Base-by-base conservation (phyloP, 2,329 filamentous ascomycete species). In the Ophiognomonia clavigignenti-juglandacearum region DNA sequence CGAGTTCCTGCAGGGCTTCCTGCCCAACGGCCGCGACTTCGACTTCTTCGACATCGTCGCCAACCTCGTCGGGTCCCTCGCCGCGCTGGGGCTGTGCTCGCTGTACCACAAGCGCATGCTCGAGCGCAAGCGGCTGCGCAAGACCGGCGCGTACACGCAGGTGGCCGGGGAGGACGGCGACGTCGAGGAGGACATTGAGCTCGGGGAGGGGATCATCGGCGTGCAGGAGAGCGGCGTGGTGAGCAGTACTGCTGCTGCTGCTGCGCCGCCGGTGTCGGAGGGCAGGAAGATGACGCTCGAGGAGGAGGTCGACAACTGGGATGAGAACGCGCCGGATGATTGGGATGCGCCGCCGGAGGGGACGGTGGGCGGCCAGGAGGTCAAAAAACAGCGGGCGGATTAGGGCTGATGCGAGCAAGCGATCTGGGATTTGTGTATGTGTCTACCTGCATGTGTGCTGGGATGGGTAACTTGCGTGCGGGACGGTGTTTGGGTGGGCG, bases 21-120 rank as follows among this genome's bases (percentile, higher is more conserved):
- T 96, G 16, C 89, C 82, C 16, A 89, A 87, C 64, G 82, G 77
- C 48, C 81, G 85, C 52, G 66, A 74, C 14, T 83, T 84, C 55
- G 93, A 98, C 61, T 70, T 85, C 40, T 88, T 85, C 60, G 89
- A 97, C 63, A 88, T 98, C 52, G 73, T 89, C 44, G 90, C 91
- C 61, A 98, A 98, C 64, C 67, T 96, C 1, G 70, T 88, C 34
- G 93, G 93, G 35, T 92, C 86, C 54, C 66, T 86, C 13, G 70
- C 74, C 1, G 90, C 80, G 0, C 63, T 96, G 18, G 83, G 75
- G 0, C 64, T 95, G 18, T 95, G 88, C 63, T 84, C 82, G 48
- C 92, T 88, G 86, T 98, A 98, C 64, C 93, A 98, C 68, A 86
- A 87, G 61, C 85, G 93, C 50, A 97, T 97, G 90, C 72, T 97